Conservation (phyloP, 2,329 filamentous ascomycete species). For the Botrytis paeoniae region DNA sequence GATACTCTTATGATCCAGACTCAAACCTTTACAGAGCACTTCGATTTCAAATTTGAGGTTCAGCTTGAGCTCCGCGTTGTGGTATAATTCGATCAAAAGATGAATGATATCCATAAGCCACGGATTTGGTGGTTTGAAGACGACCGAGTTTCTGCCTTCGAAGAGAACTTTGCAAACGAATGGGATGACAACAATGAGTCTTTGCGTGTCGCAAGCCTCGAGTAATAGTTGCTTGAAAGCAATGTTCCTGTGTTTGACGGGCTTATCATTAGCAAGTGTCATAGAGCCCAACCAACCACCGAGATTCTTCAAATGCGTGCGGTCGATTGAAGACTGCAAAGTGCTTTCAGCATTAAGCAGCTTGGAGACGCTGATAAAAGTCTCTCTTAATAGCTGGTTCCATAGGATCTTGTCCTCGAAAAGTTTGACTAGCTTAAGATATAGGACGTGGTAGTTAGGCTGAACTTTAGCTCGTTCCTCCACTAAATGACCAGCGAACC, state of each 20-base stretch:
- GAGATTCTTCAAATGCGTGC: conserved; percentile 87
- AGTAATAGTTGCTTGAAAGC: conserved; percentile 95
- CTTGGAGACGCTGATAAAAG: conserved; percentile 79
- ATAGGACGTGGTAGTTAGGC: conserved; percentile 92
- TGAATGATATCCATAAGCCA: conserved; percentile 97
- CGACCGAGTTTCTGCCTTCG: conserved; percentile 77
- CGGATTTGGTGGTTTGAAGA: conserved; percentile 93
- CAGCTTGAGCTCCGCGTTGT: conserved; percentile 87
- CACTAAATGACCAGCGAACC: conserved; percentile 94
- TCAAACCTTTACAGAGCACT: conserved; percentile 88
- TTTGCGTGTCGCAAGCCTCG: conserved; percentile 89
- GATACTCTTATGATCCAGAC: conserved; percentile 87
- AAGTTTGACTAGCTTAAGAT: conserved; percentile 81
- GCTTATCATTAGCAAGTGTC: conserved; percentile 89
- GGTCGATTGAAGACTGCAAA: conserved; percentile 77
- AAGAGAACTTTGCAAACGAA: conserved; percentile 96
- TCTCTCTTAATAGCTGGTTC: conserved; percentile 88
- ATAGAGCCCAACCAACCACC: conserved; percentile 90
- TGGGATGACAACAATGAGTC: conserved; percentile 87
- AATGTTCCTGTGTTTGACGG: conserved; percentile 93
- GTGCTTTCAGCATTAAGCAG: conserved; percentile 90
- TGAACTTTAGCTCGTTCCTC: conserved; percentile 96
- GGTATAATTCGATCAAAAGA: conserved; percentile 88
- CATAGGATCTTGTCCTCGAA: conserved; percentile 78
- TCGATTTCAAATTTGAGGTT: conserved; percentile 99